Percentiles rank a stretch among this genome's conserved stretches.
These are phyloP conservation scores for Taphrina wiesneri DNA, from an alignment of 1,139 yeast genomes.

Conservation along the genomic window DNA sequence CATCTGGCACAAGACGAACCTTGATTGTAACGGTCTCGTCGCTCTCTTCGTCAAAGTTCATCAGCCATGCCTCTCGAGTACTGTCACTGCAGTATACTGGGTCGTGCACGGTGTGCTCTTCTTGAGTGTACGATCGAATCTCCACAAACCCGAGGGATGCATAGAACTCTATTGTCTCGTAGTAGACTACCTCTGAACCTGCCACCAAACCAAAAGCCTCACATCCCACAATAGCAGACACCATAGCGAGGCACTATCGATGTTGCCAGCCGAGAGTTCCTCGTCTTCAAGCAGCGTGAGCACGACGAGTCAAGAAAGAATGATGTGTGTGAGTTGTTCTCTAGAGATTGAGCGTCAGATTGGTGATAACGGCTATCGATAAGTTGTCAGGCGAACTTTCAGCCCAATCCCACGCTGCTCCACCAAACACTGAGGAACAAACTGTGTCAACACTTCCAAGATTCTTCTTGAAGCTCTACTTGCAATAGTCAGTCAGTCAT, in stretches of 20 bases:
- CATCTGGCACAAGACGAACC: constrained; percentile 42
- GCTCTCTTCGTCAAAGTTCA: constrained; percentile 51
- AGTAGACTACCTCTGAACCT: constrained; percentile 52
- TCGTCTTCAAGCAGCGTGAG: not conserved
- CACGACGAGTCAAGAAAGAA: not conserved
- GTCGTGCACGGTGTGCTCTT: constrained; percentile 27
- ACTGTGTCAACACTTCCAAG: not conserved
- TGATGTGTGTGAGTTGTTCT: not conserved
- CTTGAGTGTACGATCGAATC: constrained; percentile 53
- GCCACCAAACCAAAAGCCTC: constrained; percentile 52
- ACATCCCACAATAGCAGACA: constrained; percentile 9
- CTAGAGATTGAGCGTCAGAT: not conserved
- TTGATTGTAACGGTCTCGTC: constrained; percentile 45
- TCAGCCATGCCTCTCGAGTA: constrained; percentile 57
- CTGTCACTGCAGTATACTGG: constrained; percentile 38
- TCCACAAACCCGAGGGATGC: constrained; percentile 57
- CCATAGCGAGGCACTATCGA: not conserved
- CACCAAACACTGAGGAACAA: not conserved
- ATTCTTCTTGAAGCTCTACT: too few species aligned
- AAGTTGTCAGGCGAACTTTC: not conserved
- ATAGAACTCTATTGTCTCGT: constrained; percentile 56
- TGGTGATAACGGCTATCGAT: not conserved
- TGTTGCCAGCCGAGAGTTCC: not conserved
- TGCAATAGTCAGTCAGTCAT: too few species aligned
- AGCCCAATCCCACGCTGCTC: constrained; percentile 12